phyloP scores from a whole-genome alignment of 768 basidiomycete species.

The Rhodotorula babjevae region DNA sequence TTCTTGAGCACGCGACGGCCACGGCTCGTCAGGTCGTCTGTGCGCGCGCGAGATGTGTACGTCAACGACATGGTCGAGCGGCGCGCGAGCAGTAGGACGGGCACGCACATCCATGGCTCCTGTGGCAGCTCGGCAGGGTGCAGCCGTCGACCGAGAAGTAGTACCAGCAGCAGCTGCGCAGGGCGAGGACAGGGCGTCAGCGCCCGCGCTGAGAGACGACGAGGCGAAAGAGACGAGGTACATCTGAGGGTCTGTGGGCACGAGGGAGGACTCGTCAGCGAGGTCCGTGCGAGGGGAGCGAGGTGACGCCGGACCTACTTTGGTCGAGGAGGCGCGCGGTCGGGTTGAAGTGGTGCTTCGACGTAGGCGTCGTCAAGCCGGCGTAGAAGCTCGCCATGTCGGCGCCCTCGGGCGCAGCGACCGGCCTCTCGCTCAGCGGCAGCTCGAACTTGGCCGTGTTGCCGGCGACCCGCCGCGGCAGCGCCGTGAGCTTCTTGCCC shows the following conservation, averaged over 20 bases:
- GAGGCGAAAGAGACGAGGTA: too few species aligned
- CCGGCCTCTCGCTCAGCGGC: not conserved
- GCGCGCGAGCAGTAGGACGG: too few species aligned
- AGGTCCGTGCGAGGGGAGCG: too few species aligned
- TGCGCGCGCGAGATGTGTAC: not conserved
- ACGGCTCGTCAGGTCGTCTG: not conserved
- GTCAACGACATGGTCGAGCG: too few species aligned
- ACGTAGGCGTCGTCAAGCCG: not conserved
- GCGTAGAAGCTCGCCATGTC: not conserved
- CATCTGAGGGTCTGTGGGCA: not conserved
- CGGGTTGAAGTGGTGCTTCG: not conserved
- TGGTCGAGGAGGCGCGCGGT: not conserved
- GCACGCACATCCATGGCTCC: not conserved
- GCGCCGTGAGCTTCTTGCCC: not conserved
- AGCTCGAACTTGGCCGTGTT: not conserved
- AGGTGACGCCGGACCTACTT: not conserved
- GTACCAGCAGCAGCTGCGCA: not conserved
- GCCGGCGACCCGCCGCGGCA: too few species aligned
- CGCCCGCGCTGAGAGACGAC: too few species aligned
- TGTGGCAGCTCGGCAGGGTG: not conserved
- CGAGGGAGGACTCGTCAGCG: not conserved
- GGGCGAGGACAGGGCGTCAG: too few species aligned
- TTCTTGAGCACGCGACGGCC: not conserved
- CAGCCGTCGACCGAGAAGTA: not conserved
- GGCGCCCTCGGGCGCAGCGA: not conserved